phyloP scores from a whole-genome alignment of 805 yeast genomes.

The Limtongia smithiae region DNA sequence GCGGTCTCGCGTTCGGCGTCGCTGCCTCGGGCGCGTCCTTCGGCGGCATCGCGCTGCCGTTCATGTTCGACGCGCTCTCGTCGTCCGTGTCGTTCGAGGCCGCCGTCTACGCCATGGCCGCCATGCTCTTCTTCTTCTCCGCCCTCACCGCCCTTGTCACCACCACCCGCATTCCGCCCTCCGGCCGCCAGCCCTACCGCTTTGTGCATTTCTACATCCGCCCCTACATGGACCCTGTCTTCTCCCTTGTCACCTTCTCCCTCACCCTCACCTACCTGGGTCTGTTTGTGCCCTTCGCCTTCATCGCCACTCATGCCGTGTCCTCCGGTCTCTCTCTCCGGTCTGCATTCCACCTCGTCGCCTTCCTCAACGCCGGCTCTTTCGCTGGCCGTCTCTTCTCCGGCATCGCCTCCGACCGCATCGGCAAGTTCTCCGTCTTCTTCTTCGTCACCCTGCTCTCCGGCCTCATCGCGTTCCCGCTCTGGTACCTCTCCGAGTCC shows the following conservation, averaged over 20 bases:
- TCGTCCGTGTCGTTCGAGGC: conserved; percentile 49
- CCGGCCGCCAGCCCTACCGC: conserved; percentile 22
- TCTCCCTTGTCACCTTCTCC: conserved; percentile 32
- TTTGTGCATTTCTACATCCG: conserved; percentile 25
- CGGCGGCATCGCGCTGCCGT: conserved; percentile 51
- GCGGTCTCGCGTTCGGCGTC: conserved; percentile 48
- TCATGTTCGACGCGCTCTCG: conserved; percentile 45
- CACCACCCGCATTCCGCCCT: conserved; percentile 33
- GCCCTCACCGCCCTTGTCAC: conserved; percentile 31
- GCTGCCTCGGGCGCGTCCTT: conserved; percentile 52
- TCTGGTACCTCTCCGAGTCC: conserved; percentile 16
- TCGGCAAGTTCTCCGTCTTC: conserved; percentile 47
- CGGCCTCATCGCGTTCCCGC: conserved; percentile 35
- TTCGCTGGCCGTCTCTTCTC: conserved; percentile 50
- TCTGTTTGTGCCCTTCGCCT: conserved; percentile 38
- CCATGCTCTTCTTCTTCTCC: conserved; percentile 41
- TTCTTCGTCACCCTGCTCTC: conserved; percentile 36
- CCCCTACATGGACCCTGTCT: conserved; percentile 35
- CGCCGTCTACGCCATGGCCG: conserved; percentile 50
- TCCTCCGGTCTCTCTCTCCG: conserved; percentile 26
- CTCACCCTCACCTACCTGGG: conserved; percentile 34
- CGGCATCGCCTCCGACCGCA: conserved; percentile 46
- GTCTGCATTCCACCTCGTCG: conserved; percentile 35
- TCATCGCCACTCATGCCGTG: conserved; percentile 36
- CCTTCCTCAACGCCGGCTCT: conserved; percentile 41